A percentile compares a stretch with the other conserved stretches of the same genome.
Conservation (phyloP, 352 stramenopile genomes). For the Globisporangium sylvaticum region DNA sequence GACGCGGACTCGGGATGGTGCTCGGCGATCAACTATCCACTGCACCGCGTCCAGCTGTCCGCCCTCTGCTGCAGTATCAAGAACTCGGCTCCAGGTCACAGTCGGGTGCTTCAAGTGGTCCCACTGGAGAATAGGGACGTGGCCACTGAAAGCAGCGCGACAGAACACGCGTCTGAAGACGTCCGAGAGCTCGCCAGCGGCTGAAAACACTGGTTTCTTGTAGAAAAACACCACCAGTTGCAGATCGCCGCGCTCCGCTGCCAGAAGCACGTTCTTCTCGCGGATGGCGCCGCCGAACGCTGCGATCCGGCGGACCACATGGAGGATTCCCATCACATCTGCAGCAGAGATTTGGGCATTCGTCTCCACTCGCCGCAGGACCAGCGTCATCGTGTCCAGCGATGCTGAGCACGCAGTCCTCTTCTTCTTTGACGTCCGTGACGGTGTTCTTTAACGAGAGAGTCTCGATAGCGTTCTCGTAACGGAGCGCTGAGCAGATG, state of each 20-base stretch:
- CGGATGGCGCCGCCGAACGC: too few relatives aligned
- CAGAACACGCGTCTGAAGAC: conserved; percentile 32
- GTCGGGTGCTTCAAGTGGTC: conserved; percentile 42
- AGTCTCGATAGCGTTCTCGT: background rate
- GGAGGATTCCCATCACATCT: too few relatives aligned
- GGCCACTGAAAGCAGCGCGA: conserved; percentile 38
- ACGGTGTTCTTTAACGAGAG: background rate
- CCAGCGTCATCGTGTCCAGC: conserved; percentile 7
- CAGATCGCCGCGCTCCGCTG: background rate
- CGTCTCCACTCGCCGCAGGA: background rate
- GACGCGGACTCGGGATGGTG: conserved; percentile 18
- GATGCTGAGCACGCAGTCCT: too few relatives aligned
- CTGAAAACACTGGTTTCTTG: background rate
- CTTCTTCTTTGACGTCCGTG: background rate
- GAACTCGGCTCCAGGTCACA: conserved; percentile 42
- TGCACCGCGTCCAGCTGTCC: conserved; percentile 45
- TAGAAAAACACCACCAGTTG: background rate
- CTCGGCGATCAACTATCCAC: conserved; percentile 50
- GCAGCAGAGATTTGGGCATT: too few relatives aligned
- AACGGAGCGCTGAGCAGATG: background rate
- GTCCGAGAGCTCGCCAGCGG: background rate
- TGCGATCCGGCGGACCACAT: too few relatives aligned
- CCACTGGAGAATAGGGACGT: conserved; percentile 47
- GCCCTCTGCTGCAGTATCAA: conserved; percentile 43
- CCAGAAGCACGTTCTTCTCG: background rate